These are phyloP conservation scores for Monilinia vaccinii-corymbosi DNA, from an alignment of 2,329 filamentous ascomycete genomes.

Conservation along the genomic window DNA sequence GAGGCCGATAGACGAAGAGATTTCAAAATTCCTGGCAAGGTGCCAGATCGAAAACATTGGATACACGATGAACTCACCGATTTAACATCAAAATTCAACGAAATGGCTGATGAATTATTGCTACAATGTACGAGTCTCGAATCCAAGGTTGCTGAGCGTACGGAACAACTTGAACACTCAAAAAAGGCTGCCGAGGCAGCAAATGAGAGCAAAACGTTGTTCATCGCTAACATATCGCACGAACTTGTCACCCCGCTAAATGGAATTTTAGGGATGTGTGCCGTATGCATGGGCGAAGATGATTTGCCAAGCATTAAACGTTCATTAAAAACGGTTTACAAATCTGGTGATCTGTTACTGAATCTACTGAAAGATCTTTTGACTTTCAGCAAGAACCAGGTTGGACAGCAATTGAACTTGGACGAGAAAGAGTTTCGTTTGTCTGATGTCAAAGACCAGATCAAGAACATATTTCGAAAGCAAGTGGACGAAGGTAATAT, in stretches of 20 bases:
- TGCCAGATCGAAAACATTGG: conserved; percentile 63
- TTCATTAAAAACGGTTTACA: conserved; percentile 80
- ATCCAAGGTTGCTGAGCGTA: conserved; percentile 74
- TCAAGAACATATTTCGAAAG: conserved; percentile 74
- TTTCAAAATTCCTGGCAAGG: conserved; percentile 80
- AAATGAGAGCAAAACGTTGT: conserved; percentile 93
- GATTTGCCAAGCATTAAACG: conserved; percentile 70
- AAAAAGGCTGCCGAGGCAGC: conserved; percentile 91
- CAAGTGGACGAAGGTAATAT: conserved; percentile 76
- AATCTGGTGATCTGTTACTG: conserved; percentile 73
- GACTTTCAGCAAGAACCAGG: conserved; percentile 92
- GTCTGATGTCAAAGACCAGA: conserved; percentile 74
- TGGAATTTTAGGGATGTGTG: conserved; percentile 89
- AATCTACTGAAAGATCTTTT: conserved; percentile 83
- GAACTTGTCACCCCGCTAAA: conserved; percentile 61
- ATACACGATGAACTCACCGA: conserved; percentile 82
- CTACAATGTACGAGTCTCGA: conserved; percentile 81
- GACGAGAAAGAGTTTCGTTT: conserved; percentile 81
- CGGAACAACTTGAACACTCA: conserved; percentile 75
- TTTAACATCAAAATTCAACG: conserved; percentile 19
- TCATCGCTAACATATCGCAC: conserved; percentile 84
- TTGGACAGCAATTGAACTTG: conserved; percentile 71
- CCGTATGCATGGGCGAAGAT: conserved; percentile 86
- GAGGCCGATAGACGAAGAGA: conserved; percentile 31
- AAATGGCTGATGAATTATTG: conserved; percentile 39